Percentiles rank a stretch among this genome's conserved stretches.
phyloP scores from a whole-genome alignment of 345 rosid genomes.

The Rubroshorea leprosula region DNA sequence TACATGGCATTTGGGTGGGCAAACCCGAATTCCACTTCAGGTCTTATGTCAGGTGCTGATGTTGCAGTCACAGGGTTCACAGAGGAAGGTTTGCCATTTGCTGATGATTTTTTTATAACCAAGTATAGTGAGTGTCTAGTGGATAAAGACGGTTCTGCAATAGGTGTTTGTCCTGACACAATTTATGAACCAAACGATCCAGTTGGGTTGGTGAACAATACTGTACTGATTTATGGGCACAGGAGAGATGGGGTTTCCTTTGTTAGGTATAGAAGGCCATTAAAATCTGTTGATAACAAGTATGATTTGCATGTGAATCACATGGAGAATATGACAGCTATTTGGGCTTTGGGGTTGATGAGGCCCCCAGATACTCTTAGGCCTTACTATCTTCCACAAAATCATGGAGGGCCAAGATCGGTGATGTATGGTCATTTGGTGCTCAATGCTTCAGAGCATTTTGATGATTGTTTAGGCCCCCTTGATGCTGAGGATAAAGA shows the following conservation, averaged over 20 bases:
- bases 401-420: conserved; percentile 59
- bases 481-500: conserved; percentile 64
- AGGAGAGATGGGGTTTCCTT: conserved; percentile 92
- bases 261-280: conserved; percentile 62
- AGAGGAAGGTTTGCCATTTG: conserved; percentile 68
- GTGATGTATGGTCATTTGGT: conserved; percentile 42
- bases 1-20: conserved; percentile 99
- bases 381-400: conserved; percentile 80
- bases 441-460: conserved; percentile 39
- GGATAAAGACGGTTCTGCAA: conserved; percentile 49
- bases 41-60: conserved; percentile 69
- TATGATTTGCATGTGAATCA: conserved; percentile 70
- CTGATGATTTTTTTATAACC: conserved; percentile 80
- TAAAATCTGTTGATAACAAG: conserved; percentile 53
- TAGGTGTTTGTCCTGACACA: conserved; percentile 87
- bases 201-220: conserved; percentile 58
- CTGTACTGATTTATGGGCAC: conserved; percentile 74
- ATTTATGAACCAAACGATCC: conserved; percentile 45
- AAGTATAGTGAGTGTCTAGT: conserved; percentile 60
- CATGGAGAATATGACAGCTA: conserved; percentile 44
- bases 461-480: conserved; percentile 59
- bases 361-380: conserved; percentile 73
- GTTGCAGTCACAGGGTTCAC: conserved; percentile 72
- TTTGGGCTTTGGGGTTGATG: conserved; percentile 92
- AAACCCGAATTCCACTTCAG: conserved; percentile 36